These are phyloP conservation scores for Periconia digitata DNA, from an alignment of 2,329 filamentous ascomycete genomes.

Conservation along the genomic window DNA sequence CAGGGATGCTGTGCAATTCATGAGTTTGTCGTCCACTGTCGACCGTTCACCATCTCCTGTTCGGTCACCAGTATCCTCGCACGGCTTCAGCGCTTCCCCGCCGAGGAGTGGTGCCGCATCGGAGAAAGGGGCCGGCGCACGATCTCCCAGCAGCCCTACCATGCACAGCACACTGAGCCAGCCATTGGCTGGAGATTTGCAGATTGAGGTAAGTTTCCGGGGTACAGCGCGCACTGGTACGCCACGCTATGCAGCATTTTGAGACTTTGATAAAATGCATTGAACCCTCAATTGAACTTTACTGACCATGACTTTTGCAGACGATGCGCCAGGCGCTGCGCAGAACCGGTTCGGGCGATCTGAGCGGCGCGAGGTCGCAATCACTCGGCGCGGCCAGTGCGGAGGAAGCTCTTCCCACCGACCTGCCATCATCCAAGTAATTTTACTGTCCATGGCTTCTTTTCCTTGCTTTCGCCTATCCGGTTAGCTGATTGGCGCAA, in stretches of 20 bases:
- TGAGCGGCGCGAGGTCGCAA: slow-evolving; percentile 52
- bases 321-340: slow-evolving; percentile 89
- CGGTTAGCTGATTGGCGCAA: too few species aligned
- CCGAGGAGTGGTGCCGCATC: slow-evolving; percentile 76
- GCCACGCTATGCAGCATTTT: too few species aligned
- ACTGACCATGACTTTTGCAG: too few species aligned
- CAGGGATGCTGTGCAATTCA: slow-evolving; percentile 70
- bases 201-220: slow-evolving; percentile 85
- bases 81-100: slow-evolving; percentile 68
- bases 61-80: slow-evolving; percentile 75
- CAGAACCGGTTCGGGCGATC: slow-evolving; percentile 81
- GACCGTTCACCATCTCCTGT: slow-evolving; percentile 77
- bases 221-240: too few species aligned
- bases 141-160: slow-evolving; percentile 62
- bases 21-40: slow-evolving; percentile 64
- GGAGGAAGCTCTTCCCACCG: slow-evolving; percentile 36
- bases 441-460: background rate
- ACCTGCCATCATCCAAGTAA: slow-evolving; percentile 34
- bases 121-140: slow-evolving; percentile 63
- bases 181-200: slow-evolving; percentile 67
- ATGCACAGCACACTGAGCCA: slow-evolving; percentile 55
- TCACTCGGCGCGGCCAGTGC: slow-evolving; percentile 43
- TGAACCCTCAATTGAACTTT: too few species aligned
- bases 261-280: too few species aligned
- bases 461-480: too few species aligned